Base-by-base conservation (phyloP, 768 basidiomycete genomes). In the Amanita rimosa region DNA sequence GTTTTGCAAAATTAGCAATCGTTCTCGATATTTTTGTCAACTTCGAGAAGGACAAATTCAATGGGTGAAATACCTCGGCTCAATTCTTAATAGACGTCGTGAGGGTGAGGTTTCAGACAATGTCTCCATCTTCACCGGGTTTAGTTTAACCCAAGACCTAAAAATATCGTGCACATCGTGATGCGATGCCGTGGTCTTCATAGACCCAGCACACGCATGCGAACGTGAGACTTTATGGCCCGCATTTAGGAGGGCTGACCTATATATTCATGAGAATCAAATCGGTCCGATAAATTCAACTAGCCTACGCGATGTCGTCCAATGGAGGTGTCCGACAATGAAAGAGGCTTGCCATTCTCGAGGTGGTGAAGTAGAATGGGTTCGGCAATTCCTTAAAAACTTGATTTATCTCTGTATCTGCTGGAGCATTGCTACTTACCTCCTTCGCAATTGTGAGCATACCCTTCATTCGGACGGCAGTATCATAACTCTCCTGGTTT, bases 381-480 rank as follows among this genome's bases (percentile, higher is more conserved):
- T 66, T 63, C 22, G 76, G 64, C 10, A 91, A 65, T 67, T 95
- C 91, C 90, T 95, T 40, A 42, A 16, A 24, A 0, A 52, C 26
- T 46, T 14, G 43, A 40, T 24, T 27, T 45, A 16, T 36, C 22
- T n/a, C 22, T 16, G 34, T 29, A 10, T 48, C 16, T 19, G 45
- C 2, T 16, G n/a, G 14, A 9, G 17, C 11, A 19, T 10, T 29
- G 34, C 16, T 35, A n/a, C 76, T 36, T 40, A 87, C 95, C 70
- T 95, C 85, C 63, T 81, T 78, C 0, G 94, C 93, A 2, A 96
- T 75, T 6, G 85, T 82, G 40, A 98, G 67, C 96, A 99, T 98
- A 1, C 96, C 96, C 64, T 83, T 86, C 84, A 99, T 97, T 46
- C 96, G 74, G 0, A 75, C 56, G 13, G 77, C 72, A 0, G 94